These are phyloP conservation scores for Tetrapisispora namnaoensis DNA, from an alignment of 805 yeast species.

Conservation along the genomic window DNA sequence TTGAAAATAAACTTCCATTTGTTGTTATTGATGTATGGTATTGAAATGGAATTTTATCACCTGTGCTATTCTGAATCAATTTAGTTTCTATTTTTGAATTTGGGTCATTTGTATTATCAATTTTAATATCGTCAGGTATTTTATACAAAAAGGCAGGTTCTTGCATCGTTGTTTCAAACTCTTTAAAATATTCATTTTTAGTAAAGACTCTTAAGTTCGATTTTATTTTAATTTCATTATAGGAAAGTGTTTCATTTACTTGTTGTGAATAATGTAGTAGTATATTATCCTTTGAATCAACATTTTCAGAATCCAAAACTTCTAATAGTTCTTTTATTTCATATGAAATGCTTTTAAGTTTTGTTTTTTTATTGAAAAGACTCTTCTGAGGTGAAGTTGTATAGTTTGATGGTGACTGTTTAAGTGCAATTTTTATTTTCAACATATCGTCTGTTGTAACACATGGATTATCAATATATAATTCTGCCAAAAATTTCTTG, in stretches of 20 bases:
- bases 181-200: constrained; percentile 21
- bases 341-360: constrained; percentile 36
- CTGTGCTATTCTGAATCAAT: constrained; percentile 25
- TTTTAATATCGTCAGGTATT: constrained; percentile 6
- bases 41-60: constrained; percentile 25
- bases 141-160: constrained; percentile 22
- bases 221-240: constrained; percentile 21
- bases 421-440: constrained; percentile 31
- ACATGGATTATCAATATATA: constrained; percentile 41
- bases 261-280: constrained; percentile 26
- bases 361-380: constrained; percentile 26
- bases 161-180: constrained; percentile 27
- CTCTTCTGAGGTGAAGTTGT: constrained; percentile 7
- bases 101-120: not conserved
- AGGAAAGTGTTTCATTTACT: constrained; percentile 21
- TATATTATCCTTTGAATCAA: constrained; percentile 36
- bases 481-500: constrained; percentile 37
- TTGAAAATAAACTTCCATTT: constrained; percentile 35
- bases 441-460: constrained; percentile 51
- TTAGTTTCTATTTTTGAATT: constrained; percentile 11
- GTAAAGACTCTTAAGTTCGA: constrained; percentile 20
- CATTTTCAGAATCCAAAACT: constrained; percentile 32
- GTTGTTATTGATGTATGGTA: constrained; percentile 43
- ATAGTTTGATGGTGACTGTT: constrained; percentile 29
- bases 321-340: constrained; percentile 47